phyloP scores from a whole-genome alignment of 495 filamentous ascomycete species.

The Aspergillus cristatus region DNA sequence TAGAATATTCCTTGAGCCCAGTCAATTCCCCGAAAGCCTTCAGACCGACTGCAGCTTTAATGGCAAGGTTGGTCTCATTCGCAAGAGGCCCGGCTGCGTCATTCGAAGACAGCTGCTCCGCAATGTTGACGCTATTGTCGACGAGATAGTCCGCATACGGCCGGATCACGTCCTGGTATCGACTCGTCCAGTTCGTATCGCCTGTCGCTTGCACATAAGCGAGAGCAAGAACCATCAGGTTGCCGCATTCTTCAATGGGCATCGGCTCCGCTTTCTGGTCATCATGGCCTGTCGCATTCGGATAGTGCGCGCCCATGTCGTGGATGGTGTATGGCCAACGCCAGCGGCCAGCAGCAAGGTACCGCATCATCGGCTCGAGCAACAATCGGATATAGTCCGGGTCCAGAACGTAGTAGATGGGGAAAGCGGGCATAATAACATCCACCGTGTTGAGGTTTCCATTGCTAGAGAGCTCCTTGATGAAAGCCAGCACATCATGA shows the following conservation, averaged over 20 bases:
- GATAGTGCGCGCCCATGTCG: conserved; percentile 38
- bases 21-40: conserved; percentile 38
- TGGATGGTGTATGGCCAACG: conserved; percentile 34
- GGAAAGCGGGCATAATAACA: conserved; percentile 41
- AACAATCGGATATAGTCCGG: conserved; percentile 41
- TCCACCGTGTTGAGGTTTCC: conserved; percentile 47
- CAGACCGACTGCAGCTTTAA: conserved; percentile 48
- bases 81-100: conserved; percentile 41
- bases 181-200: conserved; percentile 24
- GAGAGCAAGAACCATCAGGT: conserved; percentile 34
- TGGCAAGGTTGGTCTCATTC: conserved; percentile 49
- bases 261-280: conserved; percentile 35
- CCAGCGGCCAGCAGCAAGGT: conserved; percentile 39
- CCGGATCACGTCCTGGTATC: conserved; percentile 27
- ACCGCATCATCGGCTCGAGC: conserved; percentile 41
- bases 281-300: conserved; percentile 41
- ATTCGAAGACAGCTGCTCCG: conserved; percentile 45
- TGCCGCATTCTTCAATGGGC: conserved; percentile 41
- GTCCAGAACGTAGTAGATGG: conserved; percentile 40
- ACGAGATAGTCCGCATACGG: conserved; percentile 45
- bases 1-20: conserved; percentile 28
- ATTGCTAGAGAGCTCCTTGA: conserved; percentile 45
- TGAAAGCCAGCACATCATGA: conserved; percentile 35
- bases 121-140: conserved; percentile 37
- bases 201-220: conserved; percentile 35